Conservation (phyloP, 225 moss, liverwort and hornwort species). For the Pseudisothecium myosuroides region DNA sequence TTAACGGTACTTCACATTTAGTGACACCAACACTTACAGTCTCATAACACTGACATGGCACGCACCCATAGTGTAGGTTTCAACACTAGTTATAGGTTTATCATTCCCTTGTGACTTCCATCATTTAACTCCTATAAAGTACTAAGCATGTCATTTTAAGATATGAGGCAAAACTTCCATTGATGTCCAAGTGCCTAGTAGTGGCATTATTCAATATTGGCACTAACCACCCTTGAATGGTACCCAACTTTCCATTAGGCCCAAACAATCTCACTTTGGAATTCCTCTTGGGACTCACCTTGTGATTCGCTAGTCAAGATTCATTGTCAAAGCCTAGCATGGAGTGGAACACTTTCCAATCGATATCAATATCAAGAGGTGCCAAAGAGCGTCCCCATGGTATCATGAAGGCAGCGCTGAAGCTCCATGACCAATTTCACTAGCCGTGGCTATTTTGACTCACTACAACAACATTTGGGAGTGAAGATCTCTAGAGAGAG, state of each 20-base stretch:
- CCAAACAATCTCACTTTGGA: not conserved
- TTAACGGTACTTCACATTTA: no score
- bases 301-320: no score
- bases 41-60: no score
- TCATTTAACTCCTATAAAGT: no score
- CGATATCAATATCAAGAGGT: not conserved
- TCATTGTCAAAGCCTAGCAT: fast-evolving
- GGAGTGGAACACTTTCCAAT: fast-evolving
- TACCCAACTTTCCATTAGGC: fast-evolving
- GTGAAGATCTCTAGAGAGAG: no score
- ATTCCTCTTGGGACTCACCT: no score
- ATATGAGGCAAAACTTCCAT: not conserved
- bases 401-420: not conserved
- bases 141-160: not conserved
- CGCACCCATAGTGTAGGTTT: no score
- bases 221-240: not conserved
- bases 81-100: no score
- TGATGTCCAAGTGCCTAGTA: not conserved
- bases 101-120: no score
- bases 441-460: fast-evolving
- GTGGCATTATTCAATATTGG: not conserved
- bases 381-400: fast-evolving
- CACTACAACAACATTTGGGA: fast-evolving
- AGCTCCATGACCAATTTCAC: not conserved
- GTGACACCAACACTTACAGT: no score